Percentiles rank a stretch among this genome's conserved stretches.
Evolutionary conservation across 2,329 filamentous ascomycete genomes (phyloP).

Genomic region (Waltergamsia citrina): DNA sequence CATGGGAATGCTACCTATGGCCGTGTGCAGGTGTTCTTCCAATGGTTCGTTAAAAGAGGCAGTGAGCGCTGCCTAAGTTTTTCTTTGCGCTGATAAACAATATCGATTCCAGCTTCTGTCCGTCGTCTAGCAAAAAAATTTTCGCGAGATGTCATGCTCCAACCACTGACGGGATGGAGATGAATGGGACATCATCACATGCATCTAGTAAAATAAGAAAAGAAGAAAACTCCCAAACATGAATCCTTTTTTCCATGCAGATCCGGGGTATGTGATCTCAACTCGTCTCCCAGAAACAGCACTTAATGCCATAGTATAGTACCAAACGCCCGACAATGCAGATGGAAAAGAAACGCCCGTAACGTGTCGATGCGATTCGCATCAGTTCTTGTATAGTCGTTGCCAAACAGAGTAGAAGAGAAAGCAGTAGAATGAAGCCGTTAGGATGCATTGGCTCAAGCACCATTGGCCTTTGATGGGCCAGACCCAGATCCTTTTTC

Average conservation of each 20-base stretch:
- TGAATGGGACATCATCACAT: too few species aligned
- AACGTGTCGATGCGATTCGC: too few species aligned
- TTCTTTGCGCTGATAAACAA: too few species aligned
- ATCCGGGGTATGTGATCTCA: slow-evolving; percentile 14
- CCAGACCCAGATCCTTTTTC: not conserved
- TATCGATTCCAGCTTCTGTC: too few species aligned
- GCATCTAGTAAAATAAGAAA: not conserved
- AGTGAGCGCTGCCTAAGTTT: too few species aligned
- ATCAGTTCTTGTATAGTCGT: too few species aligned
- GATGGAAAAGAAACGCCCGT: slow-evolving; percentile 9
- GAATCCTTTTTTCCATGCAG: slow-evolving; percentile 17
- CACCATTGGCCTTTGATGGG: not conserved
- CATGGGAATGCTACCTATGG: too few species aligned
- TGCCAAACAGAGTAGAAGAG: not conserved
- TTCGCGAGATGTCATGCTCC: too few species aligned
- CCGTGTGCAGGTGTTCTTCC: too few species aligned
- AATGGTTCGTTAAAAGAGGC: too few species aligned
- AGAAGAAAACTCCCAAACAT: slow-evolving; percentile 5
- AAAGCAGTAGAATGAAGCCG: not conserved
- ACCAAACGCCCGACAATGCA: slow-evolving; percentile 13
- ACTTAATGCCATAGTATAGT: slow-evolving; percentile 8
- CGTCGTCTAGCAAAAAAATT: too few species aligned
- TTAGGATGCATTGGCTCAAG: not conserved
- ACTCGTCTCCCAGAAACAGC: not conserved
- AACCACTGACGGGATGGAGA: too few species aligned